Evolutionary conservation across 2,329 filamentous ascomycete genomes (phyloP).

Genomic region (Coleophoma cylindrospora): DNA sequence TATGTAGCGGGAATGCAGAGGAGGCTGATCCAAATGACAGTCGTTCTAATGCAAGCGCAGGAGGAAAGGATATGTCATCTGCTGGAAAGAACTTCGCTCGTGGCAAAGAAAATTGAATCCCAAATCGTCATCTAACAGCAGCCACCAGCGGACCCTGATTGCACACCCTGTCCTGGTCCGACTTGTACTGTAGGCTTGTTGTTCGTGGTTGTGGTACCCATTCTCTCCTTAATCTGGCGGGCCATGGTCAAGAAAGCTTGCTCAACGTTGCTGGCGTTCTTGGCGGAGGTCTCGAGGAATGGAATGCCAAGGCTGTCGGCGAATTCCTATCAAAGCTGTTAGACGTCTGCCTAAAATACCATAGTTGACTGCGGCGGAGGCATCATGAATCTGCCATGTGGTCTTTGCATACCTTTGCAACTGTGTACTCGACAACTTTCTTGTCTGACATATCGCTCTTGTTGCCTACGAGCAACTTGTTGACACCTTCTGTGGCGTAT

Average conservation of each 20-base stretch:
- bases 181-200: slow-evolving; percentile 99
- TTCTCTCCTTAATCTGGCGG: slow-evolving; percentile 99
- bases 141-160: slow-evolving; percentile 76
- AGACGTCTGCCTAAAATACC: not conserved
- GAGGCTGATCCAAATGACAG: slow-evolving; percentile 23
- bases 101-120: slow-evolving; percentile 10
- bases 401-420: slow-evolving; percentile 76
- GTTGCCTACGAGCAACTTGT: slow-evolving; percentile 99
- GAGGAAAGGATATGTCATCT: slow-evolving; percentile 18
- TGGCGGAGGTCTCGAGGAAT: slow-evolving; percentile 98
- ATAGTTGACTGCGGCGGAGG: slow-evolving; percentile 8
- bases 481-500: slow-evolving; percentile 98
- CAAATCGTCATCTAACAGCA: slow-evolving; percentile 68
- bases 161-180: slow-evolving; percentile 88
- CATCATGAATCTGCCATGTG: slow-evolving; percentile 15
- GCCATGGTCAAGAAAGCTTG: slow-evolving; percentile 99
- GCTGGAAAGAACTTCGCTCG: not conserved
- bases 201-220: slow-evolving; percentile 91
- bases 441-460: slow-evolving; percentile 99
- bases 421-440: slow-evolving; percentile 99
- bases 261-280: slow-evolving; percentile 99
- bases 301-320: slow-evolving; percentile 98
- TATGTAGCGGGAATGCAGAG: slow-evolving; percentile 23
- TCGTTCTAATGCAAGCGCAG: slow-evolving; percentile 24
- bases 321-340: slow-evolving; percentile 66